Evolutionary conservation across 208 protist genomes (phyloP).

Genomic region (Perkinsela sp.): DNA sequence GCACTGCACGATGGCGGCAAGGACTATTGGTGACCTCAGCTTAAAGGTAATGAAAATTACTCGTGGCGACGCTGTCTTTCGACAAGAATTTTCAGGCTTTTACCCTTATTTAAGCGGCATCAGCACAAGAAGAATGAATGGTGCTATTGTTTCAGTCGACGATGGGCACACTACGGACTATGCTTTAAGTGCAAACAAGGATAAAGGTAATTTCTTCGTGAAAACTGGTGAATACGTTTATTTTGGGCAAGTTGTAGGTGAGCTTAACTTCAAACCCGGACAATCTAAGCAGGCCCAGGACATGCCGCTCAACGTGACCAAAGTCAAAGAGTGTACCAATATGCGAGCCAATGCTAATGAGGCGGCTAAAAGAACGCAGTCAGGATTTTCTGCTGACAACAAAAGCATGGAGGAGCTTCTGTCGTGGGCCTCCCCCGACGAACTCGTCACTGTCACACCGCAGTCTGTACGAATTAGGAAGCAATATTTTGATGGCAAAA

Average conservation of each 20-base stretch:
- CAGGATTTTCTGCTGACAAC: slow-evolving; percentile 18
- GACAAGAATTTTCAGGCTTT: slow-evolving; percentile 59
- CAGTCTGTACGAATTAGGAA: slow-evolving; percentile 65
- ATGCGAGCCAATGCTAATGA: slow-evolving; percentile 64
- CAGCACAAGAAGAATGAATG: slow-evolving; percentile 28
- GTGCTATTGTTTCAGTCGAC: slow-evolving; percentile 57
- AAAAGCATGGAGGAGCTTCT: slow-evolving; percentile 54
- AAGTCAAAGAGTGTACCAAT: slow-evolving; percentile 54
- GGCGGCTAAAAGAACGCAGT: slow-evolving; percentile 26
- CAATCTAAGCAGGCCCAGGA: slow-evolving; percentile 43
- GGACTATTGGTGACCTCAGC: slow-evolving; percentile 44
- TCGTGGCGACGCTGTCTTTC: slow-evolving; percentile 43
- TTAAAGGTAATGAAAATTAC: slow-evolving; percentile 53
- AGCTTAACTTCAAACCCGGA: slow-evolving; percentile 16
- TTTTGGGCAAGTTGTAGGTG: slow-evolving; percentile 62
- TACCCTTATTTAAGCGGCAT: slow-evolving; percentile 19
- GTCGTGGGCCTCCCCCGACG: slow-evolving; percentile 51
- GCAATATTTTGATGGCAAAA: slow-evolving; percentile 58
- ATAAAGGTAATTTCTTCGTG: slow-evolving; percentile 55
- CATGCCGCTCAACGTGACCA: slow-evolving; percentile 54
- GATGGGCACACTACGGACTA: slow-evolving; percentile 49
- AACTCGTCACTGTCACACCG: slow-evolving; percentile 62
- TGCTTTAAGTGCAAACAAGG: slow-evolving; percentile 27
- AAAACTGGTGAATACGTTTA: slow-evolving; percentile 42
- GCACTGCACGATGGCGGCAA: slow-evolving; percentile 56